A percentile compares a stretch with the other conserved stretches of the same genome.
Evolutionary conservation across 2,329 filamentous ascomycete species (phyloP).

Genomic region (Fusarium oligoseptatum): DNA sequence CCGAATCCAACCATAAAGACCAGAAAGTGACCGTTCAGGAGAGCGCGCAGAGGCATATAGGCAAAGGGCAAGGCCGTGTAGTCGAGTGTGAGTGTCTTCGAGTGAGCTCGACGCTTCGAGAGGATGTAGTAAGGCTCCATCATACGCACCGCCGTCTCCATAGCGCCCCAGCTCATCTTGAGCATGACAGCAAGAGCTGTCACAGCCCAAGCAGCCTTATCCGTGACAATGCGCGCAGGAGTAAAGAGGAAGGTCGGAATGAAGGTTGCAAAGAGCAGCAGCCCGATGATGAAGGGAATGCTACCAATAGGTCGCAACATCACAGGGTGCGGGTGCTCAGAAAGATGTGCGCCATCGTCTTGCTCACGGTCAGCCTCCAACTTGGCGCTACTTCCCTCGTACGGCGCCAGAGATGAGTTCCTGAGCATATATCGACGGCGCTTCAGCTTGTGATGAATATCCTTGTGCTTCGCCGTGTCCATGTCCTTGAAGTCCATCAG

Average conservation of each 20-base stretch:
- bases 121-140: slow-evolving; percentile 82
- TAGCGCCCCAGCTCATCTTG: slow-evolving; percentile 76
- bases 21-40: slow-evolving; percentile 73
- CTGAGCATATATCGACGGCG: slow-evolving; percentile 76
- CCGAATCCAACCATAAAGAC: slow-evolving; percentile 78
- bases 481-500: slow-evolving; percentile 80
- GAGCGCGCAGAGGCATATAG: slow-evolving; percentile 71
- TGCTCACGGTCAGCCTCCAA: slow-evolving; percentile 58
- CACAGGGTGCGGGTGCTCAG: slow-evolving; percentile 75
- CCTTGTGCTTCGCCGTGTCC: slow-evolving; percentile 74
- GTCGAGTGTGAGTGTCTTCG: slow-evolving; percentile 76
- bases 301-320: slow-evolving; percentile 74
- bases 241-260: slow-evolving; percentile 75
- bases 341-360: slow-evolving; percentile 64
- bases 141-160: slow-evolving; percentile 79
- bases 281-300: slow-evolving; percentile 70
- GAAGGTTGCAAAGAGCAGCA: slow-evolving; percentile 68
- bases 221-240: slow-evolving; percentile 65
- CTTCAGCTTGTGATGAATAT: slow-evolving; percentile 77
- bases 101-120: slow-evolving; percentile 73
- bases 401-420: slow-evolving; percentile 78
- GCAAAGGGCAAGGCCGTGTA: slow-evolving; percentile 80
- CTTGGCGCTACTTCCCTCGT: slow-evolving; percentile 62
- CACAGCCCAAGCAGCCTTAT: slow-evolving; percentile 74
- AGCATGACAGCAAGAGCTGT: slow-evolving; percentile 75